Percentiles rank a stretch among this genome's conserved stretches.
These are phyloP conservation scores for Spergularia marina DNA, from an alignment of 148 eudicot genomes.

Conservation along the genomic window DNA sequence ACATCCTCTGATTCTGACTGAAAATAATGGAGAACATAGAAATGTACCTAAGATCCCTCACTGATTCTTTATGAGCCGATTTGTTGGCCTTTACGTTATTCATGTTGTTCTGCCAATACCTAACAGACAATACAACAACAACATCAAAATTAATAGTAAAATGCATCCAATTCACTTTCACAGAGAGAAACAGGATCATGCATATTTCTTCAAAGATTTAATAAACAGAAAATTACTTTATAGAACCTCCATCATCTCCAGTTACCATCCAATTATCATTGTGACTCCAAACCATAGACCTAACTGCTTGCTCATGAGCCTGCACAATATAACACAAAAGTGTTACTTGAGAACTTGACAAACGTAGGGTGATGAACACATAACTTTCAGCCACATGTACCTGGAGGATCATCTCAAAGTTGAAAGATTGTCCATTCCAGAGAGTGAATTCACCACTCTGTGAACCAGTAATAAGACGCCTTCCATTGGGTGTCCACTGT, in stretches of 20 bases:
- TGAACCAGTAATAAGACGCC: conserved; percentile 97
- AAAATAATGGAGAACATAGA: neutral
- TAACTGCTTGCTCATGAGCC: conserved; percentile 99
- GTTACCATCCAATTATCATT: conserved; percentile 99
- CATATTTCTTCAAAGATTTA: neutral
- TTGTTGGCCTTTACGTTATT: conserved; percentile 95
- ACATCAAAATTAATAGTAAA: conserved; percentile 20
- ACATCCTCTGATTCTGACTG: neutral
- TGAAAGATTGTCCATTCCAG: conserved; percentile 97
- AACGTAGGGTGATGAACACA: neutral
- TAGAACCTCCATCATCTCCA: conserved; percentile 95
- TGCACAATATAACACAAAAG: conserved; percentile 24
- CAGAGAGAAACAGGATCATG: neutral
- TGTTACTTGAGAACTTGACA: neutral
- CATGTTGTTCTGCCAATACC: conserved; percentile 99
- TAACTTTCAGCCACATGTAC: conserved; percentile 28
- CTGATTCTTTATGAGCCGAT: conserved; percentile 92
- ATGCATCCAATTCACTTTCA: neutral
- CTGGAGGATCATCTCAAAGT: conserved; percentile 99
- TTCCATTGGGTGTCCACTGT: conserved; percentile 98
- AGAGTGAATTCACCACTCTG: conserved; percentile 98
- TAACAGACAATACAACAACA: conserved; percentile 27
- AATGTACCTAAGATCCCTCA: conserved; percentile 77
- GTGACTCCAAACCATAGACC: conserved; percentile 99
- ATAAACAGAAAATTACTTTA: conserved; percentile 48